A percentile compares a stretch with the other conserved stretches of the same genome.
phyloP scores from a whole-genome alignment of 1,284 basidiomycete genomes.

The Lignosus rhinocerotis region DNA sequence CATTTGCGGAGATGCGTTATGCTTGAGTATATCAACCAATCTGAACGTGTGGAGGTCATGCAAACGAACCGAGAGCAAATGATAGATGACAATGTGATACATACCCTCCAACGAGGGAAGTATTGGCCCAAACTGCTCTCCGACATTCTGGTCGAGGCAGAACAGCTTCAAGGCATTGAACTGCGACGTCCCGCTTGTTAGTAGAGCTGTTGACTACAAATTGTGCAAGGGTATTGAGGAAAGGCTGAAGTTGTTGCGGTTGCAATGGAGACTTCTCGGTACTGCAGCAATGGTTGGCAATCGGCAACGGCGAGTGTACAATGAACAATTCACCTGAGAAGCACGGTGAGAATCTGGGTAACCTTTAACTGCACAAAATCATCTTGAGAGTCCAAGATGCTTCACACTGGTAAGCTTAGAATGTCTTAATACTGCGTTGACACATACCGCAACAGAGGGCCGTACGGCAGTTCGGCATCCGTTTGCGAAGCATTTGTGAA shows the following conservation, averaged over 20 bases:
- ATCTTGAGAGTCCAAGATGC: slow-evolving; percentile 84
- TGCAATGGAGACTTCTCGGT: slow-evolving; percentile 56
- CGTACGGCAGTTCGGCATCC: slow-evolving; percentile 83
- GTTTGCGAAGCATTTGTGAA: slow-evolving; percentile 61
- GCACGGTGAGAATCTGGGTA: slow-evolving; percentile 84
- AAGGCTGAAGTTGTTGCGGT: slow-evolving; percentile 61
- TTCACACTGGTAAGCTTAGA: slow-evolving; percentile 32
- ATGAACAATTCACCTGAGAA: slow-evolving; percentile 63
- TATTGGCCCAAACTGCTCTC: slow-evolving; percentile 67
- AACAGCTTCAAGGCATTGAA: slow-evolving; percentile 89
- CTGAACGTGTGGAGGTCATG: slow-evolving; percentile 40
- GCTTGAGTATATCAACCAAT: slow-evolving; percentile 75
- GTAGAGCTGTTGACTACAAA: slow-evolving; percentile 63
- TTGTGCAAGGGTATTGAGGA: slow-evolving; percentile 64
- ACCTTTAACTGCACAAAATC: slow-evolving; percentile 93
- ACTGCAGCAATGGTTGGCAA: slow-evolving; percentile 34
- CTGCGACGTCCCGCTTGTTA: slow-evolving; percentile 85
- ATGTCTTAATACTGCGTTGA: background rate
- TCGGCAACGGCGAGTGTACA: background rate
- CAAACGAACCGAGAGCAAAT: background rate
- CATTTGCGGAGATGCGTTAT: slow-evolving; percentile 86
- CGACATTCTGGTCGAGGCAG: slow-evolving; percentile 81
- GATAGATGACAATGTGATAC: slow-evolving; percentile 14
- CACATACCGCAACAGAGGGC: slow-evolving; percentile 76
- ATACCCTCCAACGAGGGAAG: slow-evolving; percentile 69